A percentile compares a stretch with the other conserved stretches of the same genome.
Conservation (phyloP, 1,284 basidiomycete genomes). For the Melampsora larici-populina region DNA sequence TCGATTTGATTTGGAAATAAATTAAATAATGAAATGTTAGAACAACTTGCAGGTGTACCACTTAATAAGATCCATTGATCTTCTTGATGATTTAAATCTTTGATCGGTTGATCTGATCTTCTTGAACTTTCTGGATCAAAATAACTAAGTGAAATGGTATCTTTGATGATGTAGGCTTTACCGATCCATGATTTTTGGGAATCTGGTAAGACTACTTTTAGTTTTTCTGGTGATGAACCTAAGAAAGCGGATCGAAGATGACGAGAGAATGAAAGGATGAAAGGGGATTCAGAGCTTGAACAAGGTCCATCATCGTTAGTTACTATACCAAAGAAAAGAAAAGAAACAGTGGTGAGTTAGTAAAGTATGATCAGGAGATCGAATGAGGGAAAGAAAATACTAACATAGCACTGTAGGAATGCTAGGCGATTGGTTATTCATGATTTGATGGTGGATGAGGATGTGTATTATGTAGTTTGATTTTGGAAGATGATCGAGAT, state of each 20-base stretch:
- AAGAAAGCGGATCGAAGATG: conserved; percentile 6
- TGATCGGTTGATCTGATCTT: neutral
- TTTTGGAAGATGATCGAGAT: too few species aligned
- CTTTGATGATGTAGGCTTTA: conserved; percentile 31
- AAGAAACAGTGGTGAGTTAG: too few species aligned
- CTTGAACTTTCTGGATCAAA: conserved; percentile 18
- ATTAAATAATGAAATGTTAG: conserved; percentile 83
- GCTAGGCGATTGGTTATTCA: too few species aligned
- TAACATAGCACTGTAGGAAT: too few species aligned
- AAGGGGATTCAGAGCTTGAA: conserved; percentile 34
- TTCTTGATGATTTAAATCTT: neutral
- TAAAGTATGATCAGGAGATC: too few species aligned
- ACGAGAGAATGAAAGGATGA: conserved; percentile 27
- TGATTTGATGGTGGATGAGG: too few species aligned
- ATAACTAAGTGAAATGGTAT: conserved; percentile 8
- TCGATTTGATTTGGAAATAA: conserved; percentile 78
- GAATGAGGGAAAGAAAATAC: too few species aligned
- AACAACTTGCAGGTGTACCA: conserved; percentile 76
- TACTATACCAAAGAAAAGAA: neutral
- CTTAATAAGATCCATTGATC: conserved; percentile 24
- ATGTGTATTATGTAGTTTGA: too few species aligned
- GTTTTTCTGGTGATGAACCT: conserved; percentile 11
- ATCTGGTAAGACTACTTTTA: conserved; percentile 37
- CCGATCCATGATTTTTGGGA: conserved; percentile 40
- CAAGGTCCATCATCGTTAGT: conserved; percentile 42